phyloP scores from a whole-genome alignment of 2,329 filamentous ascomycete genomes.

The Blastomyces gilchristii region DNA sequence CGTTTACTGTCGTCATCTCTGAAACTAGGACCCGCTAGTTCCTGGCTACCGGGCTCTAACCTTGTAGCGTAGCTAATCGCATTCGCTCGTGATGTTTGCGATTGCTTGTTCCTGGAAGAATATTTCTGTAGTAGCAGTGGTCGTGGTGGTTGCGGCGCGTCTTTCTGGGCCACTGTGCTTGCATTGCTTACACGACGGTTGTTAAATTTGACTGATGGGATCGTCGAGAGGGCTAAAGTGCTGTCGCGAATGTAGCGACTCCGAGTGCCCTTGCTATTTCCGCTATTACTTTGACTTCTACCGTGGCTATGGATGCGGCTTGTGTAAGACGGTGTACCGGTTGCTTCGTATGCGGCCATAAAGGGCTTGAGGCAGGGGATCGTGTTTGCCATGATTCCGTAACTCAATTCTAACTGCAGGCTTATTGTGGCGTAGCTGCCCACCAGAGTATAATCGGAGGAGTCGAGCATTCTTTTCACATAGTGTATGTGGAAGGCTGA shows the following conservation, averaged over 20 bases:
- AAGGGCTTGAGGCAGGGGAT: constrained; percentile 39
- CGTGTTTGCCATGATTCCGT: constrained; percentile 34
- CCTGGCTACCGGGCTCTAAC: not conserved
- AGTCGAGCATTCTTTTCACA: constrained; percentile 23
- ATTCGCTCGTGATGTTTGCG: not conserved
- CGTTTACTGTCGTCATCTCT: not conserved
- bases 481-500: constrained; percentile 32
- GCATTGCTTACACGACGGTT: not conserved
- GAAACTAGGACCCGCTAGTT: not conserved
- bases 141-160: not conserved
- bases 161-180: not conserved
- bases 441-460: constrained; percentile 30
- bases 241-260: not conserved
- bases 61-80: not conserved
- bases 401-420: constrained; percentile 34
- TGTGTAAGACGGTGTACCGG: constrained; percentile 6
- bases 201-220: not conserved
- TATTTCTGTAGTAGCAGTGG: not conserved
- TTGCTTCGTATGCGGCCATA: constrained; percentile 27
- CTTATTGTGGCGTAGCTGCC: constrained; percentile 28
- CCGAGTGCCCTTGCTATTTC: not conserved
- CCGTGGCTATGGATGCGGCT: not conserved
- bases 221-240: not conserved
- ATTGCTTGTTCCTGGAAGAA: not conserved
- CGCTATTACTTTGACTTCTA: not conserved